phyloP scores from a whole-genome alignment of 495 filamentous ascomycete species.

The Tetracladium marchalianum region DNA sequence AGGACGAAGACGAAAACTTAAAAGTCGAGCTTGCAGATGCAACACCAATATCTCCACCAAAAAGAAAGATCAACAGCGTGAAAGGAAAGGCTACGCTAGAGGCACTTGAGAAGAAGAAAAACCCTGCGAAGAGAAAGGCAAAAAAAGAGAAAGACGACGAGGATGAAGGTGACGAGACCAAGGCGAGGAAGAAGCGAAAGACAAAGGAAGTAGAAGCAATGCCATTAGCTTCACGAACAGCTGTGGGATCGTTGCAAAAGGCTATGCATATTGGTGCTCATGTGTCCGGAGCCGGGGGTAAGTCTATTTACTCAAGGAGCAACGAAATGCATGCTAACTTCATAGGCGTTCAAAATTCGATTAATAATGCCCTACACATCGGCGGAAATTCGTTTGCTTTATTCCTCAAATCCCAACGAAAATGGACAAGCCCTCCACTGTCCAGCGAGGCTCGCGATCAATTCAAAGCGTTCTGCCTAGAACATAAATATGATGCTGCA shows the following conservation, averaged over 20 bases:
- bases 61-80: conserved; percentile 8
- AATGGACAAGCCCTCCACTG: conserved; percentile 82
- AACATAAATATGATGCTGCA: conserved; percentile 63
- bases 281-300: conserved; percentile 79
- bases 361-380: conserved; percentile 69
- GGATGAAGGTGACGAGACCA: conserved; percentile 9
- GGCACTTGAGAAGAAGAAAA: conserved; percentile 5
- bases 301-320: conserved; percentile 16
- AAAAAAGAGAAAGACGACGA: conserved; percentile 12
- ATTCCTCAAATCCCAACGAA: conserved; percentile 91
- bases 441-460: conserved; percentile 51
- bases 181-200: conserved; percentile 19
- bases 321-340: background rate
- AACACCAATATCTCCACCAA: background rate
- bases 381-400: conserved; percentile 89
- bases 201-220: conserved; percentile 30
- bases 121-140: conserved; percentile 12
- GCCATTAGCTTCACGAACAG: conserved; percentile 59
- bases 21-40: background rate
- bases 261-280: conserved; percentile 84
- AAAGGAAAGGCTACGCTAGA: conserved; percentile 5
- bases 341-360: conserved; percentile 77
- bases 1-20: background rate
- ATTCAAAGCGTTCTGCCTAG: conserved; percentile 55
- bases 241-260: conserved; percentile 47